A percentile compares a stretch with the other conserved stretches of the same genome.
Evolutionary conservation across 1,284 basidiomycete genomes (phyloP).

Genomic region (Taiwanofungus camphoratus): DNA sequence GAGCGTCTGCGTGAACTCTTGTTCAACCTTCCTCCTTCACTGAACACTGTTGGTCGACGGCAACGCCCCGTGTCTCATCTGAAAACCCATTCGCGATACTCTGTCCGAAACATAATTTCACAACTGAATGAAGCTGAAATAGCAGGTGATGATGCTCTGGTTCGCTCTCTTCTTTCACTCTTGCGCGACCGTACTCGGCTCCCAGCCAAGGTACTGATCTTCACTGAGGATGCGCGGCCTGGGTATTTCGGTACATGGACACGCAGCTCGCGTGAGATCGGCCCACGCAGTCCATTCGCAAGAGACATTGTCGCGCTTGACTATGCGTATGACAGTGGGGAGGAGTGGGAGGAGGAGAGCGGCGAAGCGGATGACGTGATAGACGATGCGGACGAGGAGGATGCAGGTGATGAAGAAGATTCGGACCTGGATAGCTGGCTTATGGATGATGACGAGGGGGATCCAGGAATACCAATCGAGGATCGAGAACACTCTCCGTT

Average conservation of each 20-base stretch:
- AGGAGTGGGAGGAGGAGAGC: conserved; percentile 80
- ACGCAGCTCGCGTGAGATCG: conserved; percentile 60
- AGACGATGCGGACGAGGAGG: conserved; percentile 59
- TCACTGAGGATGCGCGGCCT: conserved; percentile 70
- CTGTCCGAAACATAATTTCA: conserved; percentile 53
- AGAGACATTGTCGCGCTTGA: conserved; percentile 67
- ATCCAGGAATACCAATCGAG: conserved; percentile 35
- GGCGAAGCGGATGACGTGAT: conserved; percentile 71
- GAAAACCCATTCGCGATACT: conserved; percentile 30
- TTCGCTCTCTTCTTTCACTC: conserved; percentile 47
- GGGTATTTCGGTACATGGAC: conserved; percentile 89
- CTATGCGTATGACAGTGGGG: conserved; percentile 82
- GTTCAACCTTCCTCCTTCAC: conserved; percentile 30
- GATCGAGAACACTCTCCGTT: conserved; percentile 36
- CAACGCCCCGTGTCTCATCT: conserved; percentile 20
- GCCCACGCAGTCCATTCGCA: conserved; percentile 69
- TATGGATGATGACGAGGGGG: conserved; percentile 68
- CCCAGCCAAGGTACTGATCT: conserved; percentile 71
- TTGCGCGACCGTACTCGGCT: conserved; percentile 55
- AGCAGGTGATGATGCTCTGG: conserved; percentile 56
- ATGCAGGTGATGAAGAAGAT: conserved; percentile 52
- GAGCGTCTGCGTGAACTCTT: conserved; percentile 40
- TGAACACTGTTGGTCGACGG: conserved; percentile 25
- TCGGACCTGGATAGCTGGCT: conserved; percentile 76
- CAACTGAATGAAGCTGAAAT: conserved; percentile 74